Evolutionary conservation across 176 grass and related monocot genomes (phyloP), one percentile per base, ranked within the genome.

Genomic region (Cenchrus fungigraminus): DNA sequence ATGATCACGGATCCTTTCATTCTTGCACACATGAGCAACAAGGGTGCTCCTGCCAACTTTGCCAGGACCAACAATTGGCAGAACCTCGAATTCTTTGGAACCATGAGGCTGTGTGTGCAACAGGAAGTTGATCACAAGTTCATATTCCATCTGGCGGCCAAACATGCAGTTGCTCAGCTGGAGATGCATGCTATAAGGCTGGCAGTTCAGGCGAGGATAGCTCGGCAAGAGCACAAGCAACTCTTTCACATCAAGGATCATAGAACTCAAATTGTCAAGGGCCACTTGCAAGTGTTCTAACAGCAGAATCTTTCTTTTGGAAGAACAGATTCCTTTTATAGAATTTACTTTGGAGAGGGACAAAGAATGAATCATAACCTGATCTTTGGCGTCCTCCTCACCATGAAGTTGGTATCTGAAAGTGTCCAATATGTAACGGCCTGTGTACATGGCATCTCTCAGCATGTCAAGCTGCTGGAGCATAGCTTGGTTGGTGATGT

Each of bases 41-140:
- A 87, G 79, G 12, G 66, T 87, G n/a, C 59, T 87, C 59, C 76
- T 87, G 13, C 86, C 86, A 0, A 59, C 54, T 59, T 1, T 59
- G 0, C 32, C 32, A 0, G 74, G 54, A 22, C 74, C 74, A 12
- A 78, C 13, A n/a, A 50, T 79, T 10, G 65, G 65, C 3, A 70
- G 52, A 12, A 82, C 52, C 4, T 10, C 65, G 9, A n/a, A 6
- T 13, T 44, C 42, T 13, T 17, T 52, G 25, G 13, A n/a, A 16
- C n/a, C 0, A 47, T 3, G 13, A 43, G 64, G 32, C 10, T 57
- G 3, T 25, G 31, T 44, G 7, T 45, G 65, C 22, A 82, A 8
- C 42, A 82, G 1, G 42, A 82, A 82, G 22, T 20, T 73, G 15
- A 82, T 20, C 12, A 61, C 68, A 8, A 12, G 53, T 20, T 61